Evolutionary conservation across 163 green algal species (phyloP).

Genomic region (Prototheca cutis): DNA sequence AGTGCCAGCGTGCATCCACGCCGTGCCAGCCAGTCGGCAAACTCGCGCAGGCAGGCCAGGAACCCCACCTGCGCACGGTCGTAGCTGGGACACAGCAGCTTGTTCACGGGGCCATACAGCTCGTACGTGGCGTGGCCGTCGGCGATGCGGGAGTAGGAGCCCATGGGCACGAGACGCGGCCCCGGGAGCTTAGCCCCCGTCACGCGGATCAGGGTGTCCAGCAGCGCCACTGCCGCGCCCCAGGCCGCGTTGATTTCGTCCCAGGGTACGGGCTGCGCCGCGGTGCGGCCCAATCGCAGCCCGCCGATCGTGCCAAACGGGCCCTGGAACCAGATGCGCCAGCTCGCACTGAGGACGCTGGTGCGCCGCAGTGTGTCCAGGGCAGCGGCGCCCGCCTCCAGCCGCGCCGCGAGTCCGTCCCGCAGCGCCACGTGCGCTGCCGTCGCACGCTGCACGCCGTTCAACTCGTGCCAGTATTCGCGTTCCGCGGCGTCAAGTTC

Average conservation of each 20-base stretch:
- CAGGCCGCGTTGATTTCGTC: conserved; percentile 97
- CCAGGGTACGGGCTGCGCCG: conserved; percentile 76
- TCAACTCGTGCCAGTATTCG: conserved; percentile 71
- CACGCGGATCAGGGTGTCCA: conserved; percentile 79
- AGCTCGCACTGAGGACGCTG: conserved; percentile 81
- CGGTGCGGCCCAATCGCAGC: conserved; percentile 77
- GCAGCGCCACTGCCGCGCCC: conserved; percentile 88
- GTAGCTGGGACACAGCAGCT: conserved; percentile 74
- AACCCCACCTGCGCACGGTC: conserved; percentile 38
- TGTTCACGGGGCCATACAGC: conserved; percentile 83
- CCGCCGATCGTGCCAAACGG: conserved; percentile 72
- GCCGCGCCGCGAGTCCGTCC: conserved; percentile 53
- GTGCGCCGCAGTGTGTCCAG: conserved; percentile 65
- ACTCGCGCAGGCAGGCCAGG: conserved; percentile 76
- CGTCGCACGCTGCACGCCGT: conserved; percentile 64
- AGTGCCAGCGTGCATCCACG: conserved; percentile 45
- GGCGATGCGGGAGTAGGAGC: conserved; percentile 66
- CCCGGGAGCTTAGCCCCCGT: no score
- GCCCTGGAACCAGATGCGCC: conserved; percentile 82
- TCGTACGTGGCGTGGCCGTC: conserved; percentile 60
- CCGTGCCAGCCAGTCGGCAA: conserved; percentile 60
- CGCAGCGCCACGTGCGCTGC: conserved; percentile 64
- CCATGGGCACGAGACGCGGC: conserved; percentile 65
- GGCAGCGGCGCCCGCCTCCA: conserved; percentile 54
- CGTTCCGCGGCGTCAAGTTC: conserved; percentile 54